Percentiles rank a stretch among this genome's conserved stretches.
These are phyloP conservation scores for Geoglossum cookeanum DNA, from an alignment of 2,329 filamentous ascomycete genomes.

Conservation along the genomic window DNA sequence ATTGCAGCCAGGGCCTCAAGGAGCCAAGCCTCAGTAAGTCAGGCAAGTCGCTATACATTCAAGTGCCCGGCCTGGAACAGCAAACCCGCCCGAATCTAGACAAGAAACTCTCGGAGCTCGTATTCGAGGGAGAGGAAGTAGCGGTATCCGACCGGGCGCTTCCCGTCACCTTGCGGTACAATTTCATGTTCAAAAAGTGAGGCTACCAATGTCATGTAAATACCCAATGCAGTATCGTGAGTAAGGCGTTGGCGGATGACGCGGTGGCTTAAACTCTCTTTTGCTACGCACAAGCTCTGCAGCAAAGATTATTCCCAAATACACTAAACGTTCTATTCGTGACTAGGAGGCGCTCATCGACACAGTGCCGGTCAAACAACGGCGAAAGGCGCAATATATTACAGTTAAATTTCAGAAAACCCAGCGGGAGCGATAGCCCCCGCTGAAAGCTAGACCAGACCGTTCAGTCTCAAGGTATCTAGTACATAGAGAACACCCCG, in stretches of 20 bases:
- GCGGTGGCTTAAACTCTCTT: neutral
- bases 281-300: neutral
- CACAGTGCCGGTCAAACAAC: neutral
- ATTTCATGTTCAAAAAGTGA: conserved; percentile 25
- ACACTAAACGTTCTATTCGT: neutral
- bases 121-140: conserved; percentile 69
- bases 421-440: neutral
- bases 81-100: conserved; percentile 66
- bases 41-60: conserved; percentile 78
- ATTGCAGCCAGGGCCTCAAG: conserved; percentile 50
- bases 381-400: neutral
- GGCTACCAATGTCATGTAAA: neutral
- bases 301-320: neutral
- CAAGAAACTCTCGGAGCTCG: conserved; percentile 57
- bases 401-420: neutral
- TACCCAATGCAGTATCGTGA: neutral
- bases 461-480: neutral
- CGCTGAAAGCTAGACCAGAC: neutral
- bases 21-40: conserved; percentile 71
- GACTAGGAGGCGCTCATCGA: neutral
- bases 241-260: neutral
- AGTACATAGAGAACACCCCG: neutral
- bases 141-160: conserved; percentile 89
- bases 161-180: conserved; percentile 48
- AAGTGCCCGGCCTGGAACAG: conserved; percentile 59